Conservation (phyloP, 2,329 filamentous ascomycete genomes). For the Colletotrichum sp. region DNA sequence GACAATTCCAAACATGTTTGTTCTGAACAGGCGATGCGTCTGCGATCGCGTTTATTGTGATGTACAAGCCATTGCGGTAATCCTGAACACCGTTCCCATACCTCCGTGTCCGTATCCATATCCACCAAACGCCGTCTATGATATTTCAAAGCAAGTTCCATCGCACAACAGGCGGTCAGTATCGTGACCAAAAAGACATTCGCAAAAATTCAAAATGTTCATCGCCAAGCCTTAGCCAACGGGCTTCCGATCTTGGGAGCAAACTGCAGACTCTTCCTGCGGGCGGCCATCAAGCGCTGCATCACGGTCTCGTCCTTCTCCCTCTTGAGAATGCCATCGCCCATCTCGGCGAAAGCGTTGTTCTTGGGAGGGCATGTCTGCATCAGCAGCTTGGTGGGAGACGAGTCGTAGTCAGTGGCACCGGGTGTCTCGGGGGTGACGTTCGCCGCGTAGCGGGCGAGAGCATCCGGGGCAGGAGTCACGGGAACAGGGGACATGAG, state of each 20-base stretch:
- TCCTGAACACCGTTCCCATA: conserved; percentile 1
- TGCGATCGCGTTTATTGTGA: not conserved
- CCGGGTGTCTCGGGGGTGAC: conserved; percentile 51
- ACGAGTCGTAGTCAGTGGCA: conserved; percentile 37
- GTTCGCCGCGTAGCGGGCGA: conserved; percentile 57
- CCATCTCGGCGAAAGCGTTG: conserved; percentile 41
- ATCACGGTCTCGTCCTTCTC: conserved; percentile 63
- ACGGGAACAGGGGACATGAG: conserved; percentile 62
- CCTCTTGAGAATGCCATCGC: conserved; percentile 48
- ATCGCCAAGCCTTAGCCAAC: conserved; percentile 62
- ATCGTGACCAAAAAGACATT: not conserved
- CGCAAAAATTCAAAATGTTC: not conserved
- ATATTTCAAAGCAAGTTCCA: not conserved
- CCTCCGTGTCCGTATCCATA: not conserved
- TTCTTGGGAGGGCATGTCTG: conserved; percentile 62
- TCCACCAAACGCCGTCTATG: conserved; percentile 3
- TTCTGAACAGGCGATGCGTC: not conserved
- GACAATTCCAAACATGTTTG: not conserved
- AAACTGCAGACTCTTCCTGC: conserved; percentile 79
- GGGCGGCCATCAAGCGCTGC: conserved; percentile 71
- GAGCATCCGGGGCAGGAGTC: conserved; percentile 61
- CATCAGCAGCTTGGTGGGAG: conserved; percentile 46
- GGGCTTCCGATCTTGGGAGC: conserved; percentile 79
- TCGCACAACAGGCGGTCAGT: not conserved
- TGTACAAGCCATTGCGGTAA: conserved; percentile 10